Evolutionary conservation across 2,329 filamentous ascomycete genomes (phyloP), one percentile per base, ranked within the genome.

Genomic region (Cytospora mali): DNA sequence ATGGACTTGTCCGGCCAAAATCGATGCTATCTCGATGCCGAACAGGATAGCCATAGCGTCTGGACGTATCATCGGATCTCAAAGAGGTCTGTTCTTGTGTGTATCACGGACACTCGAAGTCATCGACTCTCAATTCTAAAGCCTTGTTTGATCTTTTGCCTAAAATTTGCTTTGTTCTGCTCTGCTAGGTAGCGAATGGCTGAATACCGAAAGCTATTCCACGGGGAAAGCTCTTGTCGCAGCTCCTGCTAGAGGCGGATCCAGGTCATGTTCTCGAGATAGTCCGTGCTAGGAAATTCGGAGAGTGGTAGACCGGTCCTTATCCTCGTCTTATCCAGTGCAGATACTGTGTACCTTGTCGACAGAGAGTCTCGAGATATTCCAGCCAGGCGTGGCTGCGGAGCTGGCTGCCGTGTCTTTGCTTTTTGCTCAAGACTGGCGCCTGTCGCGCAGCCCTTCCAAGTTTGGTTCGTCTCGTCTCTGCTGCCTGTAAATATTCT

Each of bases 341-440:
- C 51, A 64, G 29, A 27, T 52, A 10, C 39, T 10, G 35, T 23
- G 27, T 62, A 31, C 52, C n/a, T 35, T 49, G 28, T 57, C 50
- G 60, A 23, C 52, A 62, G 28, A 53, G 55, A 53, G 53, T 28
- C 55, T 54, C 33, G 33, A 61, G 50, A 60, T 54, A 31, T 46
- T 28, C 39, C n/a, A 23, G 5, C 27, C 25, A n/a, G 35, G 29
- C 6, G 48, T 62, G 25, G 52, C 51, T 35, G 54, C 56, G 50
- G 33, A 58, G 58, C 60, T 59, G 55, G 60, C 63, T 49, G 63
- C 61, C 55, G 46, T 50, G 50, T 21, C 28, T 33, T 14, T 60
- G 63, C 63, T 65, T 63, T n/a, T 59, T 61, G 63, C 42, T 11
- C 60, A 59, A 29, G 28, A 53, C 35, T 63, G 55, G 62, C 62